Evolutionary conservation across 1,139 yeast species (phyloP), one percentile per base, ranked within the genome.

Genomic region (Hanseniaspora uvarum): DNA sequence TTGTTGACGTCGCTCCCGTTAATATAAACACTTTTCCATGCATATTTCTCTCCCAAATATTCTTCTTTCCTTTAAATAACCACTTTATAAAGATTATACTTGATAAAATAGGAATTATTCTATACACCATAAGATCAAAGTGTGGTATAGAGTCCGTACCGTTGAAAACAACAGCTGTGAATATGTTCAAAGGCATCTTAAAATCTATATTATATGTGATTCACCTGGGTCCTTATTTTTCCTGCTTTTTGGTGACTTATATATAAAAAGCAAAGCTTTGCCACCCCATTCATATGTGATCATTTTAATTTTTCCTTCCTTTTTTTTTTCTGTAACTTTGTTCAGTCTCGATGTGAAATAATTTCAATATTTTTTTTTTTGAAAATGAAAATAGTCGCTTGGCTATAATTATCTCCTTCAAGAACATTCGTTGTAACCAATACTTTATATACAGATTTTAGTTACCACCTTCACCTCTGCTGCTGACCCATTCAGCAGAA

Each of bases 1-100:
- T 68, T 4, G 45, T 24, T 2, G 94, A 76, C 0, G 98, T 92
- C 1, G 94, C 98, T 6, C 98, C 95, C 0, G 89, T 83, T 11
- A 83, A 72, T 49, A 92, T 72, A 61, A 79, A 86, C 11, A 92
- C 97, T 61, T 83, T 80, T 2, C 98, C 96, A 64, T 92, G 96
- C 68, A 92, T 70, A 59, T 88, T 89, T 56, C 96, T 74, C 59
- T 86, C 95, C 95, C 96, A 88, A 0, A 88, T 84, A 67, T 88
- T 92, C 24, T 75, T 61, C 1, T 86, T 68, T 3, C 97, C 97
- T 39, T 82, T 76, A 62, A 83, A 81, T 69, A 84, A 86, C 65
- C 78, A 79, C 65, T 89, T 89, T 52, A 79, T 55, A 1, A 75
- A 74, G 0, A 71, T 77, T 0, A 75, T 67, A 0, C 73, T 74